phyloP scores from a whole-genome alignment of 2,329 filamentous ascomycete species.

The Chaetomium strumarium region DNA sequence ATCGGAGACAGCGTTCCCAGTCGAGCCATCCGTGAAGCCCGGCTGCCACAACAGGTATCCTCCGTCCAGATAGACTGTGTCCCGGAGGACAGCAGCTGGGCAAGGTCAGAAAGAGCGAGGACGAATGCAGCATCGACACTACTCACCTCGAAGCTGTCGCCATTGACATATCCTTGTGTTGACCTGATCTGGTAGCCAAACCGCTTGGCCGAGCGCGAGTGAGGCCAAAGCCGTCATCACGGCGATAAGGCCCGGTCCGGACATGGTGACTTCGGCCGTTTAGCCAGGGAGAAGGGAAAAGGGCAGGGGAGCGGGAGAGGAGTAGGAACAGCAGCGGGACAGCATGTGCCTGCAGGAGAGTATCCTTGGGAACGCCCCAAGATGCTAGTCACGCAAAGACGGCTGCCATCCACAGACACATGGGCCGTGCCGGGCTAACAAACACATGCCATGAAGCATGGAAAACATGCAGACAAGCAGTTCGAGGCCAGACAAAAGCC shows the following conservation, averaged over 20 bases:
- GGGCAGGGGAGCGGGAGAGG: neutral
- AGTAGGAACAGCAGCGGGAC: neutral
- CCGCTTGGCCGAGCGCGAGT: conserved; percentile 35
- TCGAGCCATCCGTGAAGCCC: conserved; percentile 41
- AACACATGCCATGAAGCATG: conserved; percentile 4
- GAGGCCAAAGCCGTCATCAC: conserved; percentile 27
- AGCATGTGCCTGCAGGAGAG: conserved; percentile 1
- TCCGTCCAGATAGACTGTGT: conserved; percentile 62
- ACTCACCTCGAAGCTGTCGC: conserved; percentile 40
- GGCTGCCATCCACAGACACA: neutral
- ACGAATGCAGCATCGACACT: neutral
- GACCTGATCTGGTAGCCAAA: conserved; percentile 47
- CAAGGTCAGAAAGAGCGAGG: conserved; percentile 3
- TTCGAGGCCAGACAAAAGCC: conserved; percentile 3
- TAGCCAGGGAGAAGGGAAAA: neutral
- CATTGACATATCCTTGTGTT: conserved; percentile 57
- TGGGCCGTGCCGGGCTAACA: neutral
- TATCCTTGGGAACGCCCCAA: neutral
- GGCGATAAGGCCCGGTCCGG: conserved; percentile 25
- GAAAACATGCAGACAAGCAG: conserved; percentile 1
- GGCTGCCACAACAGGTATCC: conserved; percentile 50
- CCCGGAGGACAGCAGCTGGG: conserved; percentile 51
- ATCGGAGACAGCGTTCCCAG: conserved; percentile 29
- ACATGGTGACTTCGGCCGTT: conserved; percentile 26
- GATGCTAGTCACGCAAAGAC: neutral